phyloP scores from a whole-genome alignment of 306 rosid species.

The Neltuma alba region DNA sequence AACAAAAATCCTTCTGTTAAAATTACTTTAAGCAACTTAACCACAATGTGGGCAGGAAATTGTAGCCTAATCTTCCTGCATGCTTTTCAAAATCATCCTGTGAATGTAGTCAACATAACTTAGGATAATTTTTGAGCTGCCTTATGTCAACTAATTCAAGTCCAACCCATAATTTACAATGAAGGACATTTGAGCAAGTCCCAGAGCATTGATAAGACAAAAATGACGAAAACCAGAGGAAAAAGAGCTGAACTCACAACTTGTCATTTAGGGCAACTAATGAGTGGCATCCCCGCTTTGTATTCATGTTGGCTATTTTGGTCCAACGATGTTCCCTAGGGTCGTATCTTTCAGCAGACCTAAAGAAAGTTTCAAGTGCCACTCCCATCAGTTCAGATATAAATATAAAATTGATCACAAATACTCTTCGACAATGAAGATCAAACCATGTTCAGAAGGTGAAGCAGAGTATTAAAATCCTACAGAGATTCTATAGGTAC shows the following conservation, averaged over 20 bases:
- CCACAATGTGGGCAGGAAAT: background rate
- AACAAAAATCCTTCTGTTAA: background rate
- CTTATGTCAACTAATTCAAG: background rate
- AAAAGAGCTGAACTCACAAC: slow-evolving; percentile 49
- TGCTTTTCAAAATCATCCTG: slow-evolving; percentile 2
- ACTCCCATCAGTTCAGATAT: slow-evolving; percentile 24
- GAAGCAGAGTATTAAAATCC: background rate
- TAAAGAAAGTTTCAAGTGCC: slow-evolving; percentile 42
- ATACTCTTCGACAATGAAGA: background rate
- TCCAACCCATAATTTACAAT: slow-evolving; percentile 2
- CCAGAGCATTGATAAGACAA: background rate
- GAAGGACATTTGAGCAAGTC: slow-evolving; percentile 1
- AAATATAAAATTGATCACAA: background rate
- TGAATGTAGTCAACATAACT: background rate
- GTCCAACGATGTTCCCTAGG: slow-evolving; percentile 72
- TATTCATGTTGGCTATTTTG: slow-evolving; percentile 51
- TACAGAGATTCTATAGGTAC: background rate
- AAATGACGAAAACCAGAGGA: slow-evolving; percentile 1
- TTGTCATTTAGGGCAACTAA: slow-evolving; percentile 60
- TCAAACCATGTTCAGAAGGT: background rate
- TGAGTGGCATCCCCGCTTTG: slow-evolving; percentile 51
- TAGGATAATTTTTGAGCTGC: background rate
- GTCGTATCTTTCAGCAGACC: slow-evolving; percentile 73
- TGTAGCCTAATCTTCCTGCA: background rate
- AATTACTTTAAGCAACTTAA: background rate